Conservation (phyloP, 2,329 filamentous ascomycete genomes). For the Trichophyton rubrum region DNA sequence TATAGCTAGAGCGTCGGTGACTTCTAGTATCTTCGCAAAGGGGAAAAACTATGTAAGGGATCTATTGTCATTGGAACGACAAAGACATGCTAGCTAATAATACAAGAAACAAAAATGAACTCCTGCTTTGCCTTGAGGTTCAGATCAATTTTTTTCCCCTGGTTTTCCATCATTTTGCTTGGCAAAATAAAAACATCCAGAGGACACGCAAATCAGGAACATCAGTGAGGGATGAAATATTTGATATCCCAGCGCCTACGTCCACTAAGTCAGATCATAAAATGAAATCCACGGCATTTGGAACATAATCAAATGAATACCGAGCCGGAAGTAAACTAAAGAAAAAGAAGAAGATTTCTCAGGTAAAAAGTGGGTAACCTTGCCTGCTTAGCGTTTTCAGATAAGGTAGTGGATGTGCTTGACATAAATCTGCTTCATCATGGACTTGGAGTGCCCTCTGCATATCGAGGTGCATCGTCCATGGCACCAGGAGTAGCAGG, state of each 20-base stretch:
- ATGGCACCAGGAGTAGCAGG: conserved; percentile 29
- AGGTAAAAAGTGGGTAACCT: no score
- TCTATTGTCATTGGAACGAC: background rate
- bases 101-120: background rate
- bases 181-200: background rate
- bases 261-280: background rate
- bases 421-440: conserved; percentile 9
- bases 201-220: background rate
- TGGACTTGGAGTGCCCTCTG: conserved; percentile 33
- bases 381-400: no score
- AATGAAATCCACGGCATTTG: background rate
- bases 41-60: background rate
- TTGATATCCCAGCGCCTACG: background rate
- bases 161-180: background rate
- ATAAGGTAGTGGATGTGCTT: no score
- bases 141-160: background rate
- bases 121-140: background rate
- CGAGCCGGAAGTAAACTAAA: background rate
- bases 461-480: conserved; percentile 32
- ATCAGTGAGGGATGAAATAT: background rate
- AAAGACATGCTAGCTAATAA: background rate
- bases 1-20: no score
- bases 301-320: background rate
- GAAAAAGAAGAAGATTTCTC: background rate
- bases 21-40: background rate